These are phyloP conservation scores for Melaleuca quinquenervia DNA, from an alignment of 345 rosid species.

Conservation along the genomic window DNA sequence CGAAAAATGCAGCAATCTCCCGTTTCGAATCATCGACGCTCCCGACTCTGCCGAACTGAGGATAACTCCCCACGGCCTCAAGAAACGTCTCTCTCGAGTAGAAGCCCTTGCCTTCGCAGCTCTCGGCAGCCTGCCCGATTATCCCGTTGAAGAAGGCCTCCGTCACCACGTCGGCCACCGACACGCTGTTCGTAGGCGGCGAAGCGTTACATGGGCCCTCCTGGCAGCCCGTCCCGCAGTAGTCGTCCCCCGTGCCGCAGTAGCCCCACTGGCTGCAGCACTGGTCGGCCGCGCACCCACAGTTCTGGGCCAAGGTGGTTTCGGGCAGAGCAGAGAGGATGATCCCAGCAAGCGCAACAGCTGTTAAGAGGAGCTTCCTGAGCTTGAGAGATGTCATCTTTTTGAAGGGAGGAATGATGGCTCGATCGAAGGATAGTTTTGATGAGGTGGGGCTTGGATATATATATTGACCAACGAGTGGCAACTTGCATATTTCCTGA, in stretches of 20 bases:
- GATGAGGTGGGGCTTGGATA: neutral
- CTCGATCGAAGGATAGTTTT: no score
- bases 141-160: slow-evolving; percentile 27
- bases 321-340: neutral
- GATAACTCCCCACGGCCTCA: slow-evolving; percentile 8
- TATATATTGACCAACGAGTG: neutral
- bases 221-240: slow-evolving; percentile 10
- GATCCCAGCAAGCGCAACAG: neutral
- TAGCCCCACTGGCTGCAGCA: slow-evolving; percentile 19
- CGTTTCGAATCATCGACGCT: slow-evolving; percentile 19
- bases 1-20: slow-evolving; percentile 39
- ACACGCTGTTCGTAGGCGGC: neutral
- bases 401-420: neutral
- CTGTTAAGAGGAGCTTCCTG: neutral
- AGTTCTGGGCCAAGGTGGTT: slow-evolving; percentile 3
- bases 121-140: slow-evolving; percentile 3
- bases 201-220: slow-evolving; percentile 6
- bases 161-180: slow-evolving; percentile 12
- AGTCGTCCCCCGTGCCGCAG: slow-evolving; percentile 6
- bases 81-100: slow-evolving; percentile 22
- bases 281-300: slow-evolving; percentile 3
- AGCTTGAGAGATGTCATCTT: neutral
- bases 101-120: slow-evolving; percentile 26
- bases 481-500: neutral
- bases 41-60: slow-evolving; percentile 17